These are phyloP conservation scores for Xerocomellus chrysenteron DNA, from an alignment of 768 basidiomycete species.

Conservation along the genomic window DNA sequence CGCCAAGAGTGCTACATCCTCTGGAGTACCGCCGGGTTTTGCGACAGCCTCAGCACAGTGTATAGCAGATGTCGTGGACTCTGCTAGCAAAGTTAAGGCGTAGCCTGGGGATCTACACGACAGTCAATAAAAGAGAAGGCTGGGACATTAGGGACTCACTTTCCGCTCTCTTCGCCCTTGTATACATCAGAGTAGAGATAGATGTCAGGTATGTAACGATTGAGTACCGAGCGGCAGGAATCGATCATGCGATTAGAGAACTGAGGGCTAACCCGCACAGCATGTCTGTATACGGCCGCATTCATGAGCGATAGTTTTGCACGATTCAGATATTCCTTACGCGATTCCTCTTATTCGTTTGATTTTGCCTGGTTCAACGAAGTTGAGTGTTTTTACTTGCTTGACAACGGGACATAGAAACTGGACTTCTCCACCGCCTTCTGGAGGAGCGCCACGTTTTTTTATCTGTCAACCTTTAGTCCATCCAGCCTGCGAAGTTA, in stretches of 20 bases:
- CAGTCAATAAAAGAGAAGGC: not conserved
- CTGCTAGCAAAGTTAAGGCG: conserved; percentile 85
- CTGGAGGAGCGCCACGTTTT: conserved; percentile 88
- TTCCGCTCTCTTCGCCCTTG: conserved; percentile 96
- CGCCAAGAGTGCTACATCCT: conserved; percentile 86
- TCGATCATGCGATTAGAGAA: conserved; percentile 99
- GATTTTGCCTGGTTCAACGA: conserved; percentile 87
- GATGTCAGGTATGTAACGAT: conserved; percentile 96
- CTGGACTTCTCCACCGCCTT: conserved; percentile 90
- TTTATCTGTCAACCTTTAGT: conserved; percentile 62
- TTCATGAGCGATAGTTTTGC: not conserved
- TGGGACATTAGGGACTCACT: conserved; percentile 52
- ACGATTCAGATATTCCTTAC: conserved; percentile 47
- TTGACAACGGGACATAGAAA: conserved; percentile 93
- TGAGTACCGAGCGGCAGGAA: conserved; percentile 85
- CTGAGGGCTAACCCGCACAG: conserved; percentile 94
- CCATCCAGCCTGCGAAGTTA: not conserved
- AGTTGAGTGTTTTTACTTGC: conserved; percentile 89
- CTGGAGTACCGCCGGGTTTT: conserved; percentile 79
- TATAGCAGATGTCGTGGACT: conserved; percentile 87
- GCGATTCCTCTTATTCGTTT: conserved; percentile 95
- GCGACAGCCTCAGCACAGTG: conserved; percentile 88
- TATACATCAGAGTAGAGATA: conserved; percentile 99
- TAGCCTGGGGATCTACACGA: conserved; percentile 86
- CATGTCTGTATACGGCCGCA: conserved; percentile 59